Evolutionary conservation across 352 stramenopile species (phyloP).

Genomic region (Paralagenidium karlingii): DNA sequence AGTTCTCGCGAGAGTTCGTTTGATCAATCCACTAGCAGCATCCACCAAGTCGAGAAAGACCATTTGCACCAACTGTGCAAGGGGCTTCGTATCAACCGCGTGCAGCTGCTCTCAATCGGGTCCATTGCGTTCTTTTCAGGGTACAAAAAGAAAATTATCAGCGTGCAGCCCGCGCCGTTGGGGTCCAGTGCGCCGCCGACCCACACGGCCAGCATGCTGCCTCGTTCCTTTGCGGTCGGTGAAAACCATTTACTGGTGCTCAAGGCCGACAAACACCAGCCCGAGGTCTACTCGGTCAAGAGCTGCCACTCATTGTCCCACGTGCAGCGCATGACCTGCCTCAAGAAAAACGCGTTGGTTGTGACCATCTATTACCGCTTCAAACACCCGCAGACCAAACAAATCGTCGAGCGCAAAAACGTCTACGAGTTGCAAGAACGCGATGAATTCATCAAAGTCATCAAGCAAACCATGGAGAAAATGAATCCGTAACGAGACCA

Average conservation of each 20-base stretch:
- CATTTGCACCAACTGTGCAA: too few species aligned
- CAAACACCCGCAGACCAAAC: slow-evolving; percentile 17
- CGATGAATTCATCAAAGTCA: slow-evolving; percentile 76
- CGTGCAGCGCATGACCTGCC: slow-evolving; percentile 71
- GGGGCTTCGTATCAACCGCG: slow-evolving; percentile 44
- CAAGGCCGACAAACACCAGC: slow-evolving; percentile 50
- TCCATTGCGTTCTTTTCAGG: slow-evolving; percentile 69
- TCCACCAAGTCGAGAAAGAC: slow-evolving; percentile 47
- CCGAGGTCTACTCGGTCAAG: slow-evolving; percentile 68
- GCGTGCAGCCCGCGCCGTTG: slow-evolving; percentile 2
- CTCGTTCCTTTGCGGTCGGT: slow-evolving; percentile 42
- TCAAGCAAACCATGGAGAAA: slow-evolving; percentile 64
- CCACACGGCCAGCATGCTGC: slow-evolving; percentile 24
- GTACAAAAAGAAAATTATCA: slow-evolving; percentile 81
- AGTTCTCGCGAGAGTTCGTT: too few species aligned
- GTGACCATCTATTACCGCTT: slow-evolving; percentile 83
- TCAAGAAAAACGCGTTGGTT: slow-evolving; percentile 84
- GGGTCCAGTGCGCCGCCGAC: slow-evolving; percentile 1
- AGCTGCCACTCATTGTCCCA: slow-evolving; percentile 60
- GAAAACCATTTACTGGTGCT: slow-evolving; percentile 72
- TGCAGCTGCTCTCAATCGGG: slow-evolving; percentile 54
- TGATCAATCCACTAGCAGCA: too few species aligned
- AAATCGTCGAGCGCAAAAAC: slow-evolving; percentile 50
- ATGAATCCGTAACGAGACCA: not conserved
- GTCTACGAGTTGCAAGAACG: slow-evolving; percentile 79